phyloP scores from a whole-genome alignment of 345 rosid species.

The Salix koriyanagi region DNA sequence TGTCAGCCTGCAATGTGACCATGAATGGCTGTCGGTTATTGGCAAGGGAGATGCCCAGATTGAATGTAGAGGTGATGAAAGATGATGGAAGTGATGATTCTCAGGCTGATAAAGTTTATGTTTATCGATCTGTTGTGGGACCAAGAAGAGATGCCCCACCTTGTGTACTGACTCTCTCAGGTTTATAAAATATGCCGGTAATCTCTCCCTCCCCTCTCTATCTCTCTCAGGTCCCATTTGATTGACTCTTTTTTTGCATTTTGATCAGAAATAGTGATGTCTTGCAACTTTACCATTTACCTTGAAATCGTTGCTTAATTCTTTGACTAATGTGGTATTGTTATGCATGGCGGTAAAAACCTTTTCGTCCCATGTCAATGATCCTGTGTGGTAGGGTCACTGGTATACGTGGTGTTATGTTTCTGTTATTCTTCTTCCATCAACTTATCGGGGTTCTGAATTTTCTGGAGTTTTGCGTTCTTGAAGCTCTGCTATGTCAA shows the following conservation, averaged over 20 bases:
- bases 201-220: slow-evolving; percentile 8
- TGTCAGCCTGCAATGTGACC: slow-evolving; percentile 69
- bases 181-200: slow-evolving; percentile 16
- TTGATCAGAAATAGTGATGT: neutral
- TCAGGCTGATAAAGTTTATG: slow-evolving; percentile 52
- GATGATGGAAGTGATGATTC: slow-evolving; percentile 53
- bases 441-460: neutral
- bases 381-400: neutral
- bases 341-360: neutral
- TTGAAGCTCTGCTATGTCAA: neutral
- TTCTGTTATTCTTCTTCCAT: neutral
- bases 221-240: neutral
- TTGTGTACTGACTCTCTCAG: slow-evolving; percentile 50
- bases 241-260: neutral
- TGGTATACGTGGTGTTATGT: neutral
- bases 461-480: neutral
- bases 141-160: slow-evolving; percentile 69
- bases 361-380: neutral
- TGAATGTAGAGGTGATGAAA: slow-evolving; percentile 68
- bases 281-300: neutral
- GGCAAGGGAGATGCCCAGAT: slow-evolving; percentile 62
- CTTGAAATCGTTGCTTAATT: neutral
- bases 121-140: slow-evolving; percentile 63
- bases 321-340: neutral
- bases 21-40: slow-evolving; percentile 50